Base-by-base conservation (phyloP, 306 rosid genomes). In the Quercus variabilis region DNA sequence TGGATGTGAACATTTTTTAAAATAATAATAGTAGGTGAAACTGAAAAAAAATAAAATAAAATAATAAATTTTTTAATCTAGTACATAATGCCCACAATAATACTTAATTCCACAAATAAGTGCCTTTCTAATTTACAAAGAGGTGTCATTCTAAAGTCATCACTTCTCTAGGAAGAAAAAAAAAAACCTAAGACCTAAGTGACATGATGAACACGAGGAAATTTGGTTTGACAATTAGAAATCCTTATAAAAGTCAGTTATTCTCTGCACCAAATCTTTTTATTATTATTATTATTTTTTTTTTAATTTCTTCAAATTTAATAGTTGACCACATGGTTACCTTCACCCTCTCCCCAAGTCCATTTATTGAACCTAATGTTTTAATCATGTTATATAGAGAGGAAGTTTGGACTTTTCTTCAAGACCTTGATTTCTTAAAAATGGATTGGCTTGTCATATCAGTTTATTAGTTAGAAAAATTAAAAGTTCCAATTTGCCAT, bases 101-200 rank as follows among this genome's bases (percentile, higher is more conserved):
- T 83, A 68, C 77, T 62, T 63, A 41, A 81, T 79, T 76, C 76
- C 73, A 69, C 73, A 69, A 21, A 58, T 41, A 73, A 76, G 62
- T 79, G 89, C 41, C 85, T 83, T 83, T 77, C 71, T 77, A 69
- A 73, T 62, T 76, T 59, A 71, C 80, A 71, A 75, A 76, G 76
- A 65, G 91, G 68, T 79, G 52, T 46, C 59, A 55, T 25, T 60
- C 67, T 28, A 7, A 1, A 71, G 67, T 75, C 79, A 79, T 85
- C 77, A 18, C 69, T 78, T 86, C 43, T 74, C 43, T 69, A 63
- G 71, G 59, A 64, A 70, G 46, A 2, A 31, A 54, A 52, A 64
- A 64, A 64, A 55, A 79, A 70, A 65, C 62, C 74, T 68, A 68
- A 78, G 76, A n/a, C 72, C 55, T 26, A 55, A 78, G 75, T 54